Base-by-base conservation (phyloP, 192 early-diverging fungal genomes). In the Coemansia sp. region DNA sequence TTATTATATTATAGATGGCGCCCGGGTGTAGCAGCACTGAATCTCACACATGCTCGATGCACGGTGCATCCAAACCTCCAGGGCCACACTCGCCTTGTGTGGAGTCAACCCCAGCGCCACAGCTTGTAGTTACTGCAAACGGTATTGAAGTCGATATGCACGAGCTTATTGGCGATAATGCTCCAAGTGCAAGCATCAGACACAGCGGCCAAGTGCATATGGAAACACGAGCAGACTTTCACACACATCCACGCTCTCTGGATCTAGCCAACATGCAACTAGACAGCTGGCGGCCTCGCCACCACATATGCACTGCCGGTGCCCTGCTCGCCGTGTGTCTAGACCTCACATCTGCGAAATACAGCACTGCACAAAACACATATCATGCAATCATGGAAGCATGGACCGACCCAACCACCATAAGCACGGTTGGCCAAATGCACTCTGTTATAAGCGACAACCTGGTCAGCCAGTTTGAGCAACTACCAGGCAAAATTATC, bases 311-410 rank as follows among this genome's bases (percentile, higher is more conserved):
- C 68, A 97, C 94, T 32, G 88, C 90, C 11, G 91, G 88, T 11
- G 93, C 93, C 1, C 81, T 93, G 5, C 76, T 99, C 10, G 91
- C 92, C 1, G 83, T 95, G 55, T 99, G 95, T 66, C 82, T 99
- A 24, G 95, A 96, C 73, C 92, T 97, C 52, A 94, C 93, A 10
- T 88, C 90, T 9, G 90, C 92, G 47, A 94, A 94, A 27, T 94
- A 97, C 75, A 65, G 91, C 17, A 86, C 92, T 37, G 92, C 91
- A 47, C 90, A 94, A 2, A 83, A 83, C 12, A 90, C 91, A 1
- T 91, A 90, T 0, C 3, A 11, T n/a, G 94, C 97, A 0, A 94
- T 93, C 62, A 66, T 96, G 38, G 95, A 99, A 73, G 92, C 92
- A 29, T 99, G 97, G 97, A 86, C 94, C 12, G 94, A 98, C 67